phyloP scores from a whole-genome alignment of 805 yeast genomes.

The Candida glaebosa region DNA sequence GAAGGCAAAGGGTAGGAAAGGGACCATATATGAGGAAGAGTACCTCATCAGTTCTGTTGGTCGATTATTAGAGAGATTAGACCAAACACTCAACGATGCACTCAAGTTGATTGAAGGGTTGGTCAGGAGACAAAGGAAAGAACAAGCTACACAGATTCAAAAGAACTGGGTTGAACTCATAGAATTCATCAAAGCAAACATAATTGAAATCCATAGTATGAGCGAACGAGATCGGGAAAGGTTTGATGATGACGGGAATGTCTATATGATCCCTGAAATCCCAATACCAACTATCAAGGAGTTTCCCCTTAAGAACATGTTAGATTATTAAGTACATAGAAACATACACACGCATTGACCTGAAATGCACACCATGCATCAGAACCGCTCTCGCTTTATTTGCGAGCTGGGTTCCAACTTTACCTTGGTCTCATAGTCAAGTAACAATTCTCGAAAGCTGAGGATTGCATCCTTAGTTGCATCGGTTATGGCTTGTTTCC shows the following conservation, averaged over 20 bases:
- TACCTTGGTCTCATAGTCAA: slow-evolving; percentile 8
- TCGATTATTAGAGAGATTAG: slow-evolving; percentile 78
- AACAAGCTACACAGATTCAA: slow-evolving; percentile 82
- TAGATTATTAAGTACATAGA: slow-evolving; percentile 48
- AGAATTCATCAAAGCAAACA: slow-evolving; percentile 52
- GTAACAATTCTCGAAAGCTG: slow-evolving; percentile 8
- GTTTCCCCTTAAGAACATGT: slow-evolving; percentile 54
- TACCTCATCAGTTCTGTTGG: slow-evolving; percentile 86
- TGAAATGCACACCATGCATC: neutral
- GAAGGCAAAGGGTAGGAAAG: slow-evolving; percentile 95
- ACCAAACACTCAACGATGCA: slow-evolving; percentile 73
- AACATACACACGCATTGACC: neutral
- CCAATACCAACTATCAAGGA: slow-evolving; percentile 65
- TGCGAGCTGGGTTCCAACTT: slow-evolving; percentile 4
- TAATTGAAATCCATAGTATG: slow-evolving; percentile 74
- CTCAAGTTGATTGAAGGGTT: slow-evolving; percentile 69
- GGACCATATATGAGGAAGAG: slow-evolving; percentile 96
- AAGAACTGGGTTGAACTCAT: slow-evolving; percentile 58
- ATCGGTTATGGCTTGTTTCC: slow-evolving; percentile 47
- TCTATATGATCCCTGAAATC: slow-evolving; percentile 72
- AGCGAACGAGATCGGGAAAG: slow-evolving; percentile 87
- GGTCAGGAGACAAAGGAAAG: slow-evolving; percentile 64
- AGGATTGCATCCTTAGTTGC: slow-evolving; percentile 42
- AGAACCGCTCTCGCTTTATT: neutral
- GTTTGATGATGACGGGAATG: slow-evolving; percentile 81